Percentiles rank a stretch among this genome's conserved stretches.
Evolutionary conservation across 2,329 filamentous ascomycete genomes (phyloP).

Genomic region (Epichloe coenophiala): DNA sequence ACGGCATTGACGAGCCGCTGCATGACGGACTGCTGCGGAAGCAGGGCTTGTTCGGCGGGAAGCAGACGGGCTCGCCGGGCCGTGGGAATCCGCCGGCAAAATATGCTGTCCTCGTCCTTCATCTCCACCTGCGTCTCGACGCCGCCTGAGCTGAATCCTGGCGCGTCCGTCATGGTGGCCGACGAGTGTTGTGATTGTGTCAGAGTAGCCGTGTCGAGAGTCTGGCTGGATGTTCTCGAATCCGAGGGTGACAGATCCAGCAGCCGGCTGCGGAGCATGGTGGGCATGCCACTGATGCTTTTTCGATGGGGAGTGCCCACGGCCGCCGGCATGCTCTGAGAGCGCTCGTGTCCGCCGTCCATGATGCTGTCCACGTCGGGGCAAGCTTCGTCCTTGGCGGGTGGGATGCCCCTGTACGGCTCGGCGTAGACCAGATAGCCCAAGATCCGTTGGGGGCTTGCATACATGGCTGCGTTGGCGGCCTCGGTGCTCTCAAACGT

Average conservation of each 20-base stretch:
- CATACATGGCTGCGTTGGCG: conserved; percentile 54
- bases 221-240: conserved; percentile 39
- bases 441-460: conserved; percentile 58
- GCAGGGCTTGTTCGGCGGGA: conserved; percentile 55
- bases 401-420: conserved; percentile 51
- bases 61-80: conserved; percentile 52
- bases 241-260: conserved; percentile 28
- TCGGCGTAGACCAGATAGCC: conserved; percentile 61
- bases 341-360: conserved; percentile 17
- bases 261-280: conserved; percentile 23
- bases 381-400: conserved; percentile 49
- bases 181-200: conserved; percentile 28
- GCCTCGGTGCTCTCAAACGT: conserved; percentile 65
- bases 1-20: conserved; percentile 52
- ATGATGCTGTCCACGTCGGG: conserved; percentile 33
- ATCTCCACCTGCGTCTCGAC: conserved; percentile 16
- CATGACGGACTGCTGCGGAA: conserved; percentile 51
- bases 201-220: conserved; percentile 43
- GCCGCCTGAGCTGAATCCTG: conserved; percentile 6
- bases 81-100: conserved; percentile 50
- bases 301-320: conserved; percentile 15
- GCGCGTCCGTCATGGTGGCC: conserved; percentile 28
- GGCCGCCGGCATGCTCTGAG: conserved; percentile 23
- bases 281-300: conserved; percentile 17
- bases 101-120: conserved; percentile 26